Conservation (phyloP, 1,139 yeast genomes). For the Sporopachydermia cereana region DNA sequence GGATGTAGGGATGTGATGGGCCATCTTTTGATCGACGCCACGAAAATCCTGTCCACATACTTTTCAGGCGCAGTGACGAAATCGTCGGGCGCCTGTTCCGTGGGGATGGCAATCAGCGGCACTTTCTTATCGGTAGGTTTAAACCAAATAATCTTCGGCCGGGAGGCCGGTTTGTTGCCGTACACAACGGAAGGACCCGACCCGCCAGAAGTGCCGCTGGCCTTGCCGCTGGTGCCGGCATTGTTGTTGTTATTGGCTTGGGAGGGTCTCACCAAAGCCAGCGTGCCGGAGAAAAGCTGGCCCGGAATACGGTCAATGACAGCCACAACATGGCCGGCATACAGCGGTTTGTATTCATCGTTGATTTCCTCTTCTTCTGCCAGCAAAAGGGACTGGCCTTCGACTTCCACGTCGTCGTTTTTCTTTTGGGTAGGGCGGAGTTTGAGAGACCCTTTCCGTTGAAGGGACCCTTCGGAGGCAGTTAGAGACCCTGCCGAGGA, state of each 20-base stretch:
- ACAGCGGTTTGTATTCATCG: conserved; percentile 85
- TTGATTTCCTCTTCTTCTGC: conserved; percentile 94
- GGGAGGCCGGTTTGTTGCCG: conserved; percentile 28
- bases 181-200: conserved; percentile 10
- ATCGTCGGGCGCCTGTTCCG: conserved; percentile 94
- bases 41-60: conserved; percentile 73
- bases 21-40: conserved; percentile 96
- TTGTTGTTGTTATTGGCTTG: conserved; percentile 60
- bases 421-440: conserved; percentile 98
- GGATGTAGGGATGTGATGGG: conserved; percentile 98
- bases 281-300: conserved; percentile 85
- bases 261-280: conserved; percentile 89
- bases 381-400: conserved; percentile 82
- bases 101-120: conserved; percentile 94
- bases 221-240: conserved; percentile 35
- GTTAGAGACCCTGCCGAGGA: conserved; percentile 18
- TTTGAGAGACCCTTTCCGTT: conserved; percentile 81
- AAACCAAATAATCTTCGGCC: conserved; percentile 97
- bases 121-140: conserved; percentile 97
- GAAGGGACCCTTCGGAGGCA: conserved; percentile 32
- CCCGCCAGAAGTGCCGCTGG: conserved; percentile 9
- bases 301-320: conserved; percentile 97
- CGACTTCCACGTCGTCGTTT: conserved; percentile 96
- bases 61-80: conserved; percentile 86
- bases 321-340: conserved; percentile 97